A percentile compares a stretch with the other conserved stretches of the same genome.
These are phyloP conservation scores for Pythium phragmiticola DNA, from an alignment of 352 stramenopile species.

Conservation along the genomic window DNA sequence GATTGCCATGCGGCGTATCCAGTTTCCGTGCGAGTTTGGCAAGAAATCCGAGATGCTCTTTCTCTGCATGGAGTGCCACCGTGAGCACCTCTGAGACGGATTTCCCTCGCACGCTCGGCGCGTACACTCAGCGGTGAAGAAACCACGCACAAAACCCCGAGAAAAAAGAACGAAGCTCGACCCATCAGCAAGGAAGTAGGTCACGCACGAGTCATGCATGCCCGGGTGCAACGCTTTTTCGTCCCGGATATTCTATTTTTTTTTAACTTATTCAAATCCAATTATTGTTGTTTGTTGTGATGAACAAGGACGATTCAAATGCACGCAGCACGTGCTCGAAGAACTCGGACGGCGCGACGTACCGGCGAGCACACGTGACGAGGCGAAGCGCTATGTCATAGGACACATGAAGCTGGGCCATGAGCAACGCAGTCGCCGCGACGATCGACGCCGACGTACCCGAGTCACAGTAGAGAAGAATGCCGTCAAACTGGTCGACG, in stretches of 20 bases:
- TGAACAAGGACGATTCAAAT: constrained; percentile 5
- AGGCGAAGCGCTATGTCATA: constrained; percentile 26
- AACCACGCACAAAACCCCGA: neutral
- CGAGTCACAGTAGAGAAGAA: constrained; percentile 41
- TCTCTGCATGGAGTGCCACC: constrained; percentile 84
- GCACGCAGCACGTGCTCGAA: constrained; percentile 20
- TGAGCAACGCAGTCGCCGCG: constrained; percentile 36
- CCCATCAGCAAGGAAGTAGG: neutral
- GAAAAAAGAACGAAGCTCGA: neutral
- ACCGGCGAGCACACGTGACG: constrained; percentile 15
- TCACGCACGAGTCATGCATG: neutral
- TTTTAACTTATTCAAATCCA: constrained; percentile 27
- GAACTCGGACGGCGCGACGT: constrained; percentile 14
- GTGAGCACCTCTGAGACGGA: constrained; percentile 55
- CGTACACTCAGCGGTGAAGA: neutral
- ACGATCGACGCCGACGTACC: constrained; percentile 30
- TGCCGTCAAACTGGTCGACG: constrained; percentile 9
- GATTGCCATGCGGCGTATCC: constrained; percentile 52
- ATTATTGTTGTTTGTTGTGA: constrained; percentile 4
- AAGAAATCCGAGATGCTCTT: constrained; percentile 77
- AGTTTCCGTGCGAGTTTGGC: constrained; percentile 76
- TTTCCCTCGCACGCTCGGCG: neutral
- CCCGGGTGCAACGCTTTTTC: neutral
- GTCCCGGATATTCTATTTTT: constrained; percentile 1
- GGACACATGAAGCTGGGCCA: constrained; percentile 33